Evolutionary conservation across 495 filamentous ascomycete genomes (phyloP), one percentile per base, ranked within the genome.

Genomic region (Durotheca rogersii): DNA sequence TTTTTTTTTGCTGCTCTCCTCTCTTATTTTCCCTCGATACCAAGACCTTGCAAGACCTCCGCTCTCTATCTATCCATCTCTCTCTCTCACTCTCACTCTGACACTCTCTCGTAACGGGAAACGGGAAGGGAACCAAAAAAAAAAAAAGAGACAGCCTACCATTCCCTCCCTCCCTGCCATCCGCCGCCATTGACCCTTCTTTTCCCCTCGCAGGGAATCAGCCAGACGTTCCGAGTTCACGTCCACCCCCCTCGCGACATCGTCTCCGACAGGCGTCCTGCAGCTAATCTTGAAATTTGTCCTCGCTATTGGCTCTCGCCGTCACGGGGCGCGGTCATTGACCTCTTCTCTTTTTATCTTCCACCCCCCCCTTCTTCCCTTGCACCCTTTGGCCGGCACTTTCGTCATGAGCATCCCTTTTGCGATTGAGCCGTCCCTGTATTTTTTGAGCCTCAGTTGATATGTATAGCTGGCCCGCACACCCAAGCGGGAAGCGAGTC

Each of bases 211-310:
- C 38, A 34, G 23, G 20, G 25, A 55, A 50, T 23, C 41, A 31
- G 47, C 57, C 52, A 56, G 47, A 60, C 56, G 52, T 60, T 59
- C 54, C 58, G 53, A 59, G 54, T 65, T 62, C 54, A 53, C 36
- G 18, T 48, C 51, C 46, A 41, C 50, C 43, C 50, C n/a, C 39
- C 58, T 61, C 50, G 41, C 51, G 27, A 51, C 47, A 37, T 51
- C 15, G 45, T 48, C 45, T 41, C 57, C 52, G 49, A 53, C 54
- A 57, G 53, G 53, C 47, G 51, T 54, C 56, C 54, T 52, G 48
- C 54, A 61, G 58, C 58, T 47, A 47, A 53, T 58, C 55, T 54
- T 59, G 46, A 54, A 59, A 54, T 51, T 59, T 59, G 49, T 34
- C 41, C 15, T 48, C 47, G 41, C 51, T 47, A 62, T 65, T 62